A percentile compares a stretch with the other conserved stretches of the same genome.
These are phyloP conservation scores for Arabis alpina DNA, from an alignment of 345 rosid species.

Conservation along the genomic window DNA sequence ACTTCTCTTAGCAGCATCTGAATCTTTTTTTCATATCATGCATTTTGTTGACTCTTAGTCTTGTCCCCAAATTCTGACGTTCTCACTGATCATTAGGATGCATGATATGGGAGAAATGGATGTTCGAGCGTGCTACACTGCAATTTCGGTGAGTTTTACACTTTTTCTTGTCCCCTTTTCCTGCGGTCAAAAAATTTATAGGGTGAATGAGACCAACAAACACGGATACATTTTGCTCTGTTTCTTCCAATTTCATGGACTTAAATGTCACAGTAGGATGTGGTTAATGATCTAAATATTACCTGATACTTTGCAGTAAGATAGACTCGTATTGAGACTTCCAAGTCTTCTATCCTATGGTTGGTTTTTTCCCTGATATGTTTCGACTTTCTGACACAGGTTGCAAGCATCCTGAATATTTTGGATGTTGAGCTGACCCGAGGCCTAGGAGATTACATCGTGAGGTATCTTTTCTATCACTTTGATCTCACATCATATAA, in stretches of 20 bases:
- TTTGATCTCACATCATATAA: neutral
- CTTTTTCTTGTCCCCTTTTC: too few relatives aligned
- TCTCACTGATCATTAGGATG: constrained; percentile 60
- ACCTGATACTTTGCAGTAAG: constrained; percentile 2
- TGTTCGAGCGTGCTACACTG: constrained; percentile 95
- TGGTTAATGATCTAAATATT: neutral
- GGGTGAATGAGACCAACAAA: constrained; percentile 16
- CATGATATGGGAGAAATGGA: too few relatives aligned
- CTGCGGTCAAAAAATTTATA: too few relatives aligned
- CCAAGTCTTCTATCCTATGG: constrained; percentile 5
- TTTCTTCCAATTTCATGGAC: constrained; percentile 2
- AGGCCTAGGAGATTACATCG: constrained; percentile 81
- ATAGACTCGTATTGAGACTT: constrained; percentile 14
- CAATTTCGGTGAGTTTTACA: constrained; percentile 70
- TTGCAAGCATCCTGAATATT: constrained; percentile 84
- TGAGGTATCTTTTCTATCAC: constrained; percentile 61
- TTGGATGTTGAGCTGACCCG: constrained; percentile 73
- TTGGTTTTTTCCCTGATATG: constrained; percentile 22
- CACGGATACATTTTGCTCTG: constrained; percentile 17
- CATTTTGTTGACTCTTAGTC: constrained; percentile 9
- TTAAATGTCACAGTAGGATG: constrained; percentile 18
- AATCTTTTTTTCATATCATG: constrained; percentile 8
- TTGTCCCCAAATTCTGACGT: constrained; percentile 12
- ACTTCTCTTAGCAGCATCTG: constrained; percentile 33
- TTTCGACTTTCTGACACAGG: constrained; percentile 46